Base-by-base conservation (phyloP, 2,329 filamentous ascomycete species). In the Colletotrichum spinosum region DNA sequence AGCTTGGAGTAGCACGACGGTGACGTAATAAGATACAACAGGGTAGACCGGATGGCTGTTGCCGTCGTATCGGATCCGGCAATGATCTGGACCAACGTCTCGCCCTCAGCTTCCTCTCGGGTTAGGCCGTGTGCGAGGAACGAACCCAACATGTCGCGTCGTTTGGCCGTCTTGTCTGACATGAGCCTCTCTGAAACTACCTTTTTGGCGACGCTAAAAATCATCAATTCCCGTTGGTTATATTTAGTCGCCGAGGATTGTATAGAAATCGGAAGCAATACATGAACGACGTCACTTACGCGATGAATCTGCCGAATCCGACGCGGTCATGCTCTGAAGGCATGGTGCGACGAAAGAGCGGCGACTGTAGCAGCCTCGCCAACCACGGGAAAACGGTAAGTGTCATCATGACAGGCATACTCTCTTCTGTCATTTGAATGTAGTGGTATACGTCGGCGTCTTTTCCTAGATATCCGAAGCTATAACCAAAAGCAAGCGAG, bases 1-100 rank as follows among this genome's bases (percentile, higher is more conserved):
- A 90, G 75, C 4, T 79, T 80, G 2, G 69, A 54, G 57, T 85
- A 83, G 0, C 83, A 78, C 0, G 76, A 73, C 0, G 85, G 84
- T 41, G 80, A 83, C 0, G 80, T 84, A 6, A 84, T 78, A 54
- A 89, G 73, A 69, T 84, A 81, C 11, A 88, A 77, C 52, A 89
- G 67, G 0, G 80, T 83, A 11, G 81, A 76, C 2, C 86, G 81
- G 38, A 81, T 74, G 1, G 71, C 73, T 0, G 70, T 74, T 1
- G 78, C 73, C 2, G 73, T 72, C 8, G 79, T 79, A n/a, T 81
- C 79, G 15, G 74, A 74, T 38, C 78, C 79, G 3, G 77, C 77
- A 10, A 80, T 70, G 25, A 77, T 72, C 34, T 77, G 75, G 35
- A 69, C 74, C 2, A 79, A 61, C 6, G 77, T 72, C 34, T 77